These are phyloP conservation scores for Megacollybia marginata DNA, from an alignment of 768 basidiomycete genomes.

Conservation along the genomic window DNA sequence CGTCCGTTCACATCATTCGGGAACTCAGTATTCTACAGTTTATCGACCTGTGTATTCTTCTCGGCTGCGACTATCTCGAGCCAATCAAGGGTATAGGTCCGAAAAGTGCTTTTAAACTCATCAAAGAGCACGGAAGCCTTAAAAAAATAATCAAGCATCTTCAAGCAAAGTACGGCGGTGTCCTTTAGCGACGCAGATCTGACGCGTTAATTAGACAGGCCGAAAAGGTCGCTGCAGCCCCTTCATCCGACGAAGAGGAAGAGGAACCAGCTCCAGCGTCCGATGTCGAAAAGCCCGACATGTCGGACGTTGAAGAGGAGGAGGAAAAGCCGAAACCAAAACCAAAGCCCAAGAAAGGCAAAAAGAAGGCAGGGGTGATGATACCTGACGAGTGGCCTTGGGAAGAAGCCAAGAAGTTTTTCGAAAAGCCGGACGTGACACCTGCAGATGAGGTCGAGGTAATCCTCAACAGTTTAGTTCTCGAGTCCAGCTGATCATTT, in stretches of 20 bases:
- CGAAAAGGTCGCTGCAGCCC: constrained; percentile 28
- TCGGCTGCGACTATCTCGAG: constrained; percentile 98
- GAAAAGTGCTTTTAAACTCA: constrained; percentile 88
- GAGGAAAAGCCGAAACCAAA: constrained; percentile 22
- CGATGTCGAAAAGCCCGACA: constrained; percentile 34
- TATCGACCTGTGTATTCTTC: constrained; percentile 90
- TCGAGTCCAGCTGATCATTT: background rate
- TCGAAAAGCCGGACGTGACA: constrained; percentile 83
- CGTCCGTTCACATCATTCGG: background rate
- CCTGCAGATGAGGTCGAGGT: constrained; percentile 86
- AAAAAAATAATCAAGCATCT: constrained; percentile 70
- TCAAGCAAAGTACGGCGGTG: constrained; percentile 55
- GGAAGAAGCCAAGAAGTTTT: constrained; percentile 90
- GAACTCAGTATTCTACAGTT: constrained; percentile 51
- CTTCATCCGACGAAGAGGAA: constrained; percentile 19
- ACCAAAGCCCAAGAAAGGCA: constrained; percentile 30
- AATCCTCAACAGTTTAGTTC: constrained; percentile 6
- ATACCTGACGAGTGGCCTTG: constrained; percentile 97
- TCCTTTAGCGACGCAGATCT: background rate
- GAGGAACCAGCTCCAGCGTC: constrained; percentile 39
- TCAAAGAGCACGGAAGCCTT: constrained; percentile 74
- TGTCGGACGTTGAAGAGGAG: constrained; percentile 15
- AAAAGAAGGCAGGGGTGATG: constrained; percentile 55
- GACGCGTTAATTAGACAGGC: constrained; percentile 15
- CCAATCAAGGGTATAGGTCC: constrained; percentile 97